phyloP scores from a whole-genome alignment of 345 rosid species.

The Melaleuca quinquenervia region DNA sequence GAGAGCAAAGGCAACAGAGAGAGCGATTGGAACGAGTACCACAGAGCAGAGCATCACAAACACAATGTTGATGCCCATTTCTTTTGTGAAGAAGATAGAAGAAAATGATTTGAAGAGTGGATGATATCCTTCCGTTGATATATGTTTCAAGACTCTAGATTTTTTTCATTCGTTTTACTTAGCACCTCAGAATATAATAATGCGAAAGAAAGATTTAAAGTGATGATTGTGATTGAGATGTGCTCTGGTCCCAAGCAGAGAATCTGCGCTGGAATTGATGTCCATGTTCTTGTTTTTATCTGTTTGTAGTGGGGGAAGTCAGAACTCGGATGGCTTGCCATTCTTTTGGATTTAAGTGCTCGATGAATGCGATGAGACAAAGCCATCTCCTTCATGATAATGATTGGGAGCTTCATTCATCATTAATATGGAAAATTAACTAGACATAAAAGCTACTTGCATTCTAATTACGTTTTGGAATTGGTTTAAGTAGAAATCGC shows the following conservation, averaged over 20 bases:
- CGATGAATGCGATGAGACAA: background rate
- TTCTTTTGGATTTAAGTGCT: background rate
- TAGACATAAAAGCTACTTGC: background rate
- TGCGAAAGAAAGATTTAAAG: background rate
- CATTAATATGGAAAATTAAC: background rate
- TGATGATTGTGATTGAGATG: background rate
- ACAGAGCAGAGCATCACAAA: conserved; percentile 5
- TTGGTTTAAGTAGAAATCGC: background rate
- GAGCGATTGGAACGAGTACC: conserved; percentile 6
- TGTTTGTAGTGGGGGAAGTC: background rate
- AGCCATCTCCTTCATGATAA: background rate
- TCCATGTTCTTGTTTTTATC: background rate
- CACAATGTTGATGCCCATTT: conserved; percentile 9
- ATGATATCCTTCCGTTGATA: background rate
- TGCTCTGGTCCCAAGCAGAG: background rate
- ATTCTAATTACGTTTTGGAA: background rate
- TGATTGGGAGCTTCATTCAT: background rate
- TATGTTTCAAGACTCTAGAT: background rate
- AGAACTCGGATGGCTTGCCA: background rate
- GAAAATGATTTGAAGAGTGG: background rate
- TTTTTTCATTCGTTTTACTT: background rate
- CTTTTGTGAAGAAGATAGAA: background rate
- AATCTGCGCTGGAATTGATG: background rate
- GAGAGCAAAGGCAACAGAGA: conserved; percentile 5
- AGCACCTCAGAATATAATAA: background rate